A percentile compares a stretch with the other conserved stretches of the same genome.
Evolutionary conservation across 2,329 filamentous ascomycete species (phyloP).

Genomic region (Lachnellula occidentalis): DNA sequence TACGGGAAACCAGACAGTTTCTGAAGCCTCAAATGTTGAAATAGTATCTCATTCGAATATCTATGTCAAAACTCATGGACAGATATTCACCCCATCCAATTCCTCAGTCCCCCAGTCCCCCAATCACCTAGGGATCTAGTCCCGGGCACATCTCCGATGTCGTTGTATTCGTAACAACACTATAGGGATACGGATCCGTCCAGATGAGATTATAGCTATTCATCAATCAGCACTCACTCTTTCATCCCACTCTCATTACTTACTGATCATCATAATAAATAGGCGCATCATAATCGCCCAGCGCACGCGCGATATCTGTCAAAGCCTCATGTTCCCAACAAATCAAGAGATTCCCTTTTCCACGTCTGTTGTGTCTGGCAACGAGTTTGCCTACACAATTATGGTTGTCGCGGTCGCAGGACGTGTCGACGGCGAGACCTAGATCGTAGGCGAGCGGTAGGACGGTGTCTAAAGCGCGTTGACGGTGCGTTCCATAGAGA

Average conservation of each 20-base stretch:
- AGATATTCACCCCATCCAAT: not conserved
- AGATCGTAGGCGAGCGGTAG: constrained; percentile 50
- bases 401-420: constrained; percentile 50
- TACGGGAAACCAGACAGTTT: not conserved
- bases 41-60: not conserved
- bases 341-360: constrained; percentile 50
- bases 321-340: constrained; percentile 55
- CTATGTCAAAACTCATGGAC: not conserved
- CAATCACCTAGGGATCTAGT: constrained; percentile 34
- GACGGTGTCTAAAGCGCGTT: constrained; percentile 52
- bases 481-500: constrained; percentile 44
- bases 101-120: not conserved
- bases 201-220: constrained; percentile 50
- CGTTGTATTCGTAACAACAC: constrained; percentile 39
- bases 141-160: constrained; percentile 50
- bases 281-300: constrained; percentile 46
- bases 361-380: constrained; percentile 40
- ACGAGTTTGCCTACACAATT: constrained; percentile 49
- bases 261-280: constrained; percentile 45
- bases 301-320: constrained; percentile 43
- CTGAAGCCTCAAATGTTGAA: not conserved
- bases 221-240: not conserved
- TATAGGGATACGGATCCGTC: constrained; percentile 48
- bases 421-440: constrained; percentile 48
- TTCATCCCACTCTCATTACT: constrained; percentile 13